A percentile compares a stretch with the other conserved stretches of the same genome.
Evolutionary conservation across 2,329 filamentous ascomycete genomes (phyloP).

Genomic region (Parafenestella ontariensis): DNA sequence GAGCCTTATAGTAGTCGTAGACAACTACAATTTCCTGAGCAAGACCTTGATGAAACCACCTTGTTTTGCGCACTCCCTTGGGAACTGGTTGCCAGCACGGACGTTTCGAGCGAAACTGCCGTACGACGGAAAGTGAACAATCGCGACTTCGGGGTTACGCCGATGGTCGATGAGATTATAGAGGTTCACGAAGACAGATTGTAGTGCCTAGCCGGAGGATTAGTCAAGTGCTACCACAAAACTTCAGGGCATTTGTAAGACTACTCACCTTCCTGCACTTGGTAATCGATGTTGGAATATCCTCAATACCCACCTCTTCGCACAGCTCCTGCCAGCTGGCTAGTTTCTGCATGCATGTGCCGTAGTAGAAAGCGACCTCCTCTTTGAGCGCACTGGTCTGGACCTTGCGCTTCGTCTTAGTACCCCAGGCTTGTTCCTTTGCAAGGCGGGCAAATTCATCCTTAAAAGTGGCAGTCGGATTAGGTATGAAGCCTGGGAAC

Average conservation of each 20-base stretch:
- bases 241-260: neutral
- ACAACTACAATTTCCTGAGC: constrained; percentile 13
- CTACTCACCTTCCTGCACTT: constrained; percentile 35
- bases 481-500: constrained; percentile 22
- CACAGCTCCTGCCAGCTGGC: constrained; percentile 37
- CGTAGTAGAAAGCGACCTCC: constrained; percentile 30
- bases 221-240: neutral
- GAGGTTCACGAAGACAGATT: constrained; percentile 32
- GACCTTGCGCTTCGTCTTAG: neutral
- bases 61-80: constrained; percentile 28
- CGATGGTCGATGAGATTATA: constrained; percentile 32
- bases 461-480: constrained; percentile 22
- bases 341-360: constrained; percentile 18
- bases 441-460: constrained; percentile 28
- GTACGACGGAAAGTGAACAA: constrained; percentile 22
- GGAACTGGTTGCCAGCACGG: constrained; percentile 21
- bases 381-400: constrained; percentile 21
- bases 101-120: constrained; percentile 22
- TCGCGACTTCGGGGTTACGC: constrained; percentile 21
- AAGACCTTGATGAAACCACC: constrained; percentile 29
- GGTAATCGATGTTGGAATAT: constrained; percentile 25
- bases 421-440: constrained; percentile 15
- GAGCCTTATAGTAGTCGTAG: neutral
- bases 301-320: constrained; percentile 26
- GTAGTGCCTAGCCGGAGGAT: constrained; percentile 17